Evolutionary conservation across 2,329 filamentous ascomycete species (phyloP).

Genomic region (Beauveria sp.): DNA sequence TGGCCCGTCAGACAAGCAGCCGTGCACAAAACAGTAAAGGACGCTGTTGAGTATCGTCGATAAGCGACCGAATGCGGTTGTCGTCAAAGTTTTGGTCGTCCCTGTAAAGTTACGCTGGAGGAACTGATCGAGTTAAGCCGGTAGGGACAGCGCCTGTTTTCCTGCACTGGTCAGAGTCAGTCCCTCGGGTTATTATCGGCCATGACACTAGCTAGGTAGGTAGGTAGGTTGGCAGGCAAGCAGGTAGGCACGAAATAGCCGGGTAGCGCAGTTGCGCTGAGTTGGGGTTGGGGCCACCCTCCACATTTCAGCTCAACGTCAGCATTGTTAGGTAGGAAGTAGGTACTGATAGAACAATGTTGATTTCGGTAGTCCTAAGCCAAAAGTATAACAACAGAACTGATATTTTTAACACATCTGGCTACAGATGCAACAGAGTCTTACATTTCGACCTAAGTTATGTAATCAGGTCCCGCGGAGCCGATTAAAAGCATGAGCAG

Average conservation of each 20-base stretch:
- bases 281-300: neutral
- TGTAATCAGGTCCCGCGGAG: conserved; percentile 4
- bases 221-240: neutral
- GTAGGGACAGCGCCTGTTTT: conserved; percentile 3
- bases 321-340: too few species aligned
- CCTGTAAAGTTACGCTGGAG: neutral
- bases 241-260: neutral
- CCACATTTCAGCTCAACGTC: neutral
- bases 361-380: too few species aligned
- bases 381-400: neutral
- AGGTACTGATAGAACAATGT: too few species aligned
- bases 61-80: neutral
- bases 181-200: conserved; percentile 12
- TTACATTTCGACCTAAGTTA: conserved; percentile 6
- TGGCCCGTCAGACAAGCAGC: neutral
- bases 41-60: neutral
- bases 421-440: neutral
- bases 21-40: neutral
- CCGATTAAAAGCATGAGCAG: conserved; percentile 6
- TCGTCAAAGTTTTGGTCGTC: neutral
- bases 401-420: neutral
- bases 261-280: neutral
- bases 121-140: conserved; percentile 3
- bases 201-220: conserved; percentile 2
- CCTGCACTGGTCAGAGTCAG: neutral